A percentile compares a stretch with the other conserved stretches of the same genome.
Evolutionary conservation across 352 stramenopile genomes (phyloP).

Genomic region (Globisporangium heterothallicum): DNA sequence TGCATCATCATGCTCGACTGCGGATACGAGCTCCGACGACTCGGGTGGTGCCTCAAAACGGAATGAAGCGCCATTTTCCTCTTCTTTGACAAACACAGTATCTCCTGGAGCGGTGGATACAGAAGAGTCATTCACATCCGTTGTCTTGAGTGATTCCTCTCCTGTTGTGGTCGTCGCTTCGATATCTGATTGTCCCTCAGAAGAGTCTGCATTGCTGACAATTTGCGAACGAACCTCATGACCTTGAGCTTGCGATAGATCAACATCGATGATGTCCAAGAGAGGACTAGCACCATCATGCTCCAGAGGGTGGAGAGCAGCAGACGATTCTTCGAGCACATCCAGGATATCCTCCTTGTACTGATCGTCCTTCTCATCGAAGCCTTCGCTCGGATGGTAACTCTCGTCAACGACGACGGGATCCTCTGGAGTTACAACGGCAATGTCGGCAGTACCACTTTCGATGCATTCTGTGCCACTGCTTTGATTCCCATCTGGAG

Average conservation of each 20-base stretch:
- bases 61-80: not conserved
- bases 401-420: not conserved
- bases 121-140: not conserved
- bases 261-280: not conserved
- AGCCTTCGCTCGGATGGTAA: not conserved
- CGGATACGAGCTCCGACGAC: not conserved
- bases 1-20: not conserved
- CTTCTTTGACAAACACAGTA: not conserved
- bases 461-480: no score
- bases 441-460: no score
- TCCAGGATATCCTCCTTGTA: not conserved
- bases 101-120: not conserved
- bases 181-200: no score
- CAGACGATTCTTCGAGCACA: not conserved
- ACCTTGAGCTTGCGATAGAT: no score
- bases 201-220: no score
- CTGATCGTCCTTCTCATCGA: not conserved
- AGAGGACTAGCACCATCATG: no score
- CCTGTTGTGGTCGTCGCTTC: no score
- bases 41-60: not conserved
- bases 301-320: not conserved
- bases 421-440: not conserved
- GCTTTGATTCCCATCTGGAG: no score
- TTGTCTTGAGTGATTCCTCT: not conserved
- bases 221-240: no score